Percentiles rank a stretch among this genome's conserved stretches.
Evolutionary conservation across 1,284 basidiomycete species (phyloP).

Genomic region (Moesziomyces antarcticus): DNA sequence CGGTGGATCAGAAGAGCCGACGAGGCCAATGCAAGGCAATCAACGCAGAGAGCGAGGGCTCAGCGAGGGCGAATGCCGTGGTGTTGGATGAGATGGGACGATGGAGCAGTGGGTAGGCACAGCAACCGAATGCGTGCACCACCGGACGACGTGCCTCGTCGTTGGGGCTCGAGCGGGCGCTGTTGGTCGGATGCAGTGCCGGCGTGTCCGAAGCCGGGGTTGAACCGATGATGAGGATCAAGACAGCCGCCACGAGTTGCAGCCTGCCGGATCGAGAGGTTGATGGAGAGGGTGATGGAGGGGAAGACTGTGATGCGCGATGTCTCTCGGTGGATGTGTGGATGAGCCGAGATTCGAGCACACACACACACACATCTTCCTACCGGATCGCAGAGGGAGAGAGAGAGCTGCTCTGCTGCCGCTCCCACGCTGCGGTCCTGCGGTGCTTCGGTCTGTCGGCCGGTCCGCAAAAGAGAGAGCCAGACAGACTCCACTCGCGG

Average conservation of each 20-base stretch:
- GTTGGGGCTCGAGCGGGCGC: conserved; percentile 1
- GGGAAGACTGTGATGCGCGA: background rate
- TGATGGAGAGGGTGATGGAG: background rate
- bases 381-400: conserved; percentile 5
- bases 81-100: background rate
- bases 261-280: background rate
- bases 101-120: conserved; percentile 13
- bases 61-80: no score
- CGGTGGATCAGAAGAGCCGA: no score
- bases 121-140: conserved; percentile 38
- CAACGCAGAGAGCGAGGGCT: no score
- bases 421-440: no score
- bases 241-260: background rate
- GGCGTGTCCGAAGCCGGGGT: background rate
- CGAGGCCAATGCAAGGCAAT: no score
- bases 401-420: background rate
- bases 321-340: background rate
- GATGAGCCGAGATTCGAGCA: conserved; percentile 3
- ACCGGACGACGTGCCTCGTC: background rate
- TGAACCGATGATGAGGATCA: background rate
- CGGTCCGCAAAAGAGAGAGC: no score
- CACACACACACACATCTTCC: conserved; percentile 8
- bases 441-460: no score
- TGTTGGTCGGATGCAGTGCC: background rate
- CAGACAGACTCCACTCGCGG: no score